Evolutionary conservation across 2,329 filamentous ascomycete species (phyloP), one percentile per base, ranked within the genome.

Genomic region (Neofusicoccum umdonicola): DNA sequence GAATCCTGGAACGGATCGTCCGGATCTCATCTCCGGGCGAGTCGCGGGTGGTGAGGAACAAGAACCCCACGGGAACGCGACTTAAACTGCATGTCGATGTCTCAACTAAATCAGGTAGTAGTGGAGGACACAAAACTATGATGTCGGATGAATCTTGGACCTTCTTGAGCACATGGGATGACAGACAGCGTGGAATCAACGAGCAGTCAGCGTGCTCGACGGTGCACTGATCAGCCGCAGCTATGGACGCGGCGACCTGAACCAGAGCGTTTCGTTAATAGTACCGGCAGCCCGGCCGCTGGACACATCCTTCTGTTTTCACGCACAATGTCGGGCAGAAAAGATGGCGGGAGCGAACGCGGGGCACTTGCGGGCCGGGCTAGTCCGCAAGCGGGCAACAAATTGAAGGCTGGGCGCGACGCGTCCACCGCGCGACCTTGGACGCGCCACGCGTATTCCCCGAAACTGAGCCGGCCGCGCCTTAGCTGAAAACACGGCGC

Each of bases 401-500:
- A 17, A 60, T 47, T 37, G 56, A 37, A 19, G n/a, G 3, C 9
- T 60, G 11, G 41, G 42, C 27, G 42, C 8, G 13, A 35, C 56
- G 56, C 56, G 56, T 31, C 35, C 2, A 22, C 22, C 35, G 47
- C 56, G 56, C 56, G 56, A 60, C 56, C 27, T 5, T 39, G 41
- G 56, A 60, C 54, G 41, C 41, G 44, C 15, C 39, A 31, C 56
- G 56, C 56, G 56, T 60, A n/a, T 47, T 17, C 56, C 31, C 56
- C 54, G 54, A 47, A 47, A 13, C 41, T 47, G 27, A 60, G 42
- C 56, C 56, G 56, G 31, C 31, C 41, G 54, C 42, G 56, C 42
- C 35, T 15, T 60, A 7, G 56, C 56, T 60, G 56, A 60, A 60
- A 60, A 60, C 56, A 47, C 56, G 56, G 41, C 56, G 41, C 15